Conservation (phyloP, 148 eudicot genomes). For the Linanthus parryae region DNA sequence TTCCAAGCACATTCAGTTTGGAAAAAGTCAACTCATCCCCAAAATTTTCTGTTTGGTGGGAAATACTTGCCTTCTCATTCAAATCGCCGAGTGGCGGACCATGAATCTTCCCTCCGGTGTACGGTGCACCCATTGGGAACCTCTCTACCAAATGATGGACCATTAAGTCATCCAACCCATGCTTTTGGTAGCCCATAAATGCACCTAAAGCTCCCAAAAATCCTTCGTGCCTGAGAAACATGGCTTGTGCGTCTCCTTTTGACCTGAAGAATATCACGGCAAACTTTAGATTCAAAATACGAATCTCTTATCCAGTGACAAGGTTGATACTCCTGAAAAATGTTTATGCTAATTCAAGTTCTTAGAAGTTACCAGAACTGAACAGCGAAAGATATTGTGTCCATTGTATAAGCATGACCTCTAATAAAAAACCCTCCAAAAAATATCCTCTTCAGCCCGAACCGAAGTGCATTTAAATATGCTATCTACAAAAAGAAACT, state of each 20-base stretch:
- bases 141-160: constrained; percentile 96
- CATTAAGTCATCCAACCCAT: constrained; percentile 92
- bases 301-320: no score
- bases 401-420: constrained; percentile 99
- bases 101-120: constrained; percentile 83
- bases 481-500: constrained; percentile 53
- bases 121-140: constrained; percentile 99
- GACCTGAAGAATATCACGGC: constrained; percentile 46
- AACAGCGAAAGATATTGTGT: constrained; percentile 94
- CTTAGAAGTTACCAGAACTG: constrained; percentile 66
- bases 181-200: constrained; percentile 95
- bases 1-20: no score
- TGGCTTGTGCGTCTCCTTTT: constrained; percentile 88
- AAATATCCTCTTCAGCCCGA: constrained; percentile 90
- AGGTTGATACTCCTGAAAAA: no score
- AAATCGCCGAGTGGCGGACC: constrained; percentile 93
- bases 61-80: constrained; percentile 78
- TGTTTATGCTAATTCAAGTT: background rate
- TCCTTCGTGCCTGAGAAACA: constrained; percentile 97
- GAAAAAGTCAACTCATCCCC: no score
- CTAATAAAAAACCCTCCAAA: constrained; percentile 98
- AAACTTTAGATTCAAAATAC: background rate
- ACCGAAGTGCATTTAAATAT: constrained; percentile 83
- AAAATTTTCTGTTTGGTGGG: no score
- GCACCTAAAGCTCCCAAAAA: constrained; percentile 99